These are phyloP conservation scores for Aristolochia contorta DNA, from an alignment of 164 flowering plant species.

Conservation along the genomic window DNA sequence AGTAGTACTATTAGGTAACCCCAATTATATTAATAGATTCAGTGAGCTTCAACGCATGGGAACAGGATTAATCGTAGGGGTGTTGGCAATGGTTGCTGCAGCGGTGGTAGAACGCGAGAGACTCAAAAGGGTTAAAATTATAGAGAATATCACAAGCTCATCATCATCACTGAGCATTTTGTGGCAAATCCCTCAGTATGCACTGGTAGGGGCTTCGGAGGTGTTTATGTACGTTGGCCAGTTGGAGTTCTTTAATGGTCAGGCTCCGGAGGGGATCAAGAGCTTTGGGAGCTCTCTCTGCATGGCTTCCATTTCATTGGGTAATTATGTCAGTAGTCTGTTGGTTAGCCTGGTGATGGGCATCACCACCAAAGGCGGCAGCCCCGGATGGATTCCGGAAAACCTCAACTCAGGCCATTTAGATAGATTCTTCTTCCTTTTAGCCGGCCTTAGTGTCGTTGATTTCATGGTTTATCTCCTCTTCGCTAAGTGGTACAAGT, in stretches of 20 bases:
- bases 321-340: constrained; percentile 72
- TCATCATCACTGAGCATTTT: constrained; percentile 30
- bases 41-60: constrained; percentile 66
- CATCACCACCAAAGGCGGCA: constrained; percentile 35
- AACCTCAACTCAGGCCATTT: constrained; percentile 62
- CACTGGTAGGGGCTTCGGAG: constrained; percentile 73
- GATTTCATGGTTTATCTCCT: constrained; percentile 53
- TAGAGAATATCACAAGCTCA: no score
- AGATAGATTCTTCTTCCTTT: constrained; percentile 73
- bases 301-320: constrained; percentile 90
- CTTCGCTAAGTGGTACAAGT: constrained; percentile 67
- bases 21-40: constrained; percentile 53
- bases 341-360: constrained; percentile 63
- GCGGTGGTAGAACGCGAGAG: constrained; percentile 38
- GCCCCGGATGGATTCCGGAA: constrained; percentile 76
- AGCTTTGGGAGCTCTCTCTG: constrained; percentile 88
- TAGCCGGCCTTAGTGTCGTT: constrained; percentile 38
- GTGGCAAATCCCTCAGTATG: constrained; percentile 65
- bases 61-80: constrained; percentile 38
- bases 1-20: no score
- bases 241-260: constrained; percentile 76
- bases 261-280: constrained; percentile 88
- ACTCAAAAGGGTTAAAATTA: constrained; percentile 16
- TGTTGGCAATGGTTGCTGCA: constrained; percentile 60
- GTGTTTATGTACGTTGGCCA: constrained; percentile 91